Base-by-base conservation (phyloP, 2,329 filamentous ascomycete genomes). In the Lasiodiplodia gonubiensis region DNA sequence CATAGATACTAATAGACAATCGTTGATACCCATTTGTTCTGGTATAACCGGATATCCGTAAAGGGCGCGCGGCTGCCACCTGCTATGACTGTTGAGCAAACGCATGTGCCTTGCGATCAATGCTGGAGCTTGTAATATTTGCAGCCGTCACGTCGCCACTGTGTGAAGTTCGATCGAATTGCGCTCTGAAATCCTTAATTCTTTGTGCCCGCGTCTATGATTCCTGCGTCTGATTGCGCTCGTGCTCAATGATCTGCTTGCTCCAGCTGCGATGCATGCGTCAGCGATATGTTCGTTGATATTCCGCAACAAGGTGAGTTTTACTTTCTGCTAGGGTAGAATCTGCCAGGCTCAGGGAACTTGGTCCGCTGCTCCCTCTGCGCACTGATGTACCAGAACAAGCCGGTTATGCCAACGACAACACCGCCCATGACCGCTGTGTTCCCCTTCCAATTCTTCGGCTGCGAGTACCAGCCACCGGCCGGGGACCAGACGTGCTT, bases 401-500 rank as follows among this genome's bases (percentile, higher is more conserved):
- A 80, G 60, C 86, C 89, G 68, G 86, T 85, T 71, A 96, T 85
- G 70, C 91, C 89, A 72, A 90, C 72, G 63, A 95, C 84, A 67
- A 90, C 86, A 57, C 84, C 86, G 69, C 87, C 87, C 77, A 93
- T 89, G 72, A 95, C 85, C 66, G 90, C 86, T 5, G 95, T 99
- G 85, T 99, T 99, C 75, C 84, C 83, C 80, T 91, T 95, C 95
- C 95, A 99, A 86, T 99, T 99, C 73, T 87, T 85, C 65, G 95
- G 95, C 80, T 97, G 94, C 66, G 90, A 84, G 82, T 99, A 99
- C 95, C 95, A 99, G 82, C 95, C 95, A 86, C 95, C 95, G 72
- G 94, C 86, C 70, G 95, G 95, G 77, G 95, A 98, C 95, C 95
- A 99, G 86, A 99, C 93, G 86, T 99, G 94, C 86, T 97, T 97